Evolutionary conservation across 176 grass and related monocot genomes (phyloP).

Genomic region (Oryza punctata): DNA sequence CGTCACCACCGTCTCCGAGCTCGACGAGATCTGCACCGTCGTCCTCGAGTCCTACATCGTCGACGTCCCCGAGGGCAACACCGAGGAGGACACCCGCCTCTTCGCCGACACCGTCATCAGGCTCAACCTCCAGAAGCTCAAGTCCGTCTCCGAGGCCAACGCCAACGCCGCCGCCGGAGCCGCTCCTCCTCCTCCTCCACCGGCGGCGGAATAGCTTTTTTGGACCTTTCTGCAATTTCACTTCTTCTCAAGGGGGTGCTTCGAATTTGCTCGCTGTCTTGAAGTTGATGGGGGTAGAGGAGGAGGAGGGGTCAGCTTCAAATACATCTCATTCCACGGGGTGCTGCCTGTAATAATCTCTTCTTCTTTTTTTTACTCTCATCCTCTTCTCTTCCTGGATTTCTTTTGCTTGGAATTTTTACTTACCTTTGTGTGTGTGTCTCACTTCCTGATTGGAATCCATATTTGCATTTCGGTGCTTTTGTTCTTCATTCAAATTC

Average conservation of each 20-base stretch:
- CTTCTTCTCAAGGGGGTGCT: constrained; percentile 26
- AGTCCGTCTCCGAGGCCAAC: constrained; percentile 74
- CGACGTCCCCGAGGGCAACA: constrained; percentile 90
- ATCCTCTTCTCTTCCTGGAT: constrained; percentile 21
- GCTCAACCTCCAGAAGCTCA: constrained; percentile 99
- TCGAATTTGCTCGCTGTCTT: constrained; percentile 26
- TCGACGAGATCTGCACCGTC: constrained; percentile 80
- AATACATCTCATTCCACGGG: constrained; percentile 40
- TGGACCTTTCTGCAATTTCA: constrained; percentile 38
- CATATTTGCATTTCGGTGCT: constrained; percentile 25
- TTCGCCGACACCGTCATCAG: constrained; percentile 94
- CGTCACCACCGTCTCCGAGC: constrained; percentile 78
- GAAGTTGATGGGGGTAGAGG: too few species aligned
- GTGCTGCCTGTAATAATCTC: constrained; percentile 58
- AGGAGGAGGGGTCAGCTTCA: constrained; percentile 28
- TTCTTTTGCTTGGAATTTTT: constrained; percentile 31
- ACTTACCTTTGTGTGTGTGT: constrained; percentile 28
- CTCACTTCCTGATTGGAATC: constrained; percentile 40
- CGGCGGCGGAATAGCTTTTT: constrained; percentile 39
- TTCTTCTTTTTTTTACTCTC: not conserved
- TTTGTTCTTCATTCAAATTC: not conserved
- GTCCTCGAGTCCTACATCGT: constrained; percentile 94
- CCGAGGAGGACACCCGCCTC: constrained; percentile 87
- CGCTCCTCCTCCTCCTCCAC: not conserved
- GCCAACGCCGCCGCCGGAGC: constrained; percentile 42